A percentile compares a stretch with the other conserved stretches of the same genome.
phyloP scores from a whole-genome alignment of 2,329 filamentous ascomycete species.

The Phyllosticta ampelicida region DNA sequence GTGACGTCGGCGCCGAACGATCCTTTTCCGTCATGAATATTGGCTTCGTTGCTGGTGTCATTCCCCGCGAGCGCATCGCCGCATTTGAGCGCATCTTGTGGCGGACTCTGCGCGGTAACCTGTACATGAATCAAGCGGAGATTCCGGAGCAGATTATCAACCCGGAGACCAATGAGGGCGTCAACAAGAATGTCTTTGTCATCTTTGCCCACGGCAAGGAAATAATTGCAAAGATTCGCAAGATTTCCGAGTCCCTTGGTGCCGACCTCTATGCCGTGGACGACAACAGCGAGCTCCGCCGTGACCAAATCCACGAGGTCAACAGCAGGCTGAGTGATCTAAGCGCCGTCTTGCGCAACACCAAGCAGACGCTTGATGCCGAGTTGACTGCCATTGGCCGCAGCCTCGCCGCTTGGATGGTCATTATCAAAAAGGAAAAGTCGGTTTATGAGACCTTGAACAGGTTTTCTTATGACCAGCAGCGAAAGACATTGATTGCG shows the following conservation, averaged over 20 bases:
- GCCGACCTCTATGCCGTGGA: constrained; percentile 95
- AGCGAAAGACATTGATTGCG: constrained; percentile 89
- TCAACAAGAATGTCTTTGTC: constrained; percentile 97
- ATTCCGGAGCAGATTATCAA: constrained; percentile 90
- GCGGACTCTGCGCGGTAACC: constrained; percentile 90
- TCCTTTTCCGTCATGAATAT: constrained; percentile 98
- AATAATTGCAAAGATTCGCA: constrained; percentile 96
- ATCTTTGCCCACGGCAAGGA: constrained; percentile 99
- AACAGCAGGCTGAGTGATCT: constrained; percentile 88
- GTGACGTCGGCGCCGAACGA: constrained; percentile 55
- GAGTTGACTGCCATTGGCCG: constrained; percentile 90
- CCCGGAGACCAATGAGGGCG: constrained; percentile 80
- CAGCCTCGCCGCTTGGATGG: constrained; percentile 91
- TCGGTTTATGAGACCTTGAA: constrained; percentile 93
- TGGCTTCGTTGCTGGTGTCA: constrained; percentile 94
- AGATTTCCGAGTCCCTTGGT: constrained; percentile 95
- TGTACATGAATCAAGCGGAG: constrained; percentile 99
- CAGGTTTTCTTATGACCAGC: constrained; percentile 91
- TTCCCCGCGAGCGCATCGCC: constrained; percentile 81
- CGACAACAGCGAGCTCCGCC: constrained; percentile 88
- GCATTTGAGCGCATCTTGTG: constrained; percentile 96
- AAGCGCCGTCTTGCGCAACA: constrained; percentile 85
- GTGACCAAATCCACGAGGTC: constrained; percentile 95
- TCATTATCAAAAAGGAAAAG: constrained; percentile 97
- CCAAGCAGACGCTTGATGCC: constrained; percentile 83